phyloP scores from a whole-genome alignment of 768 basidiomycete species.

The Chalciporus pseudorubinellus region DNA sequence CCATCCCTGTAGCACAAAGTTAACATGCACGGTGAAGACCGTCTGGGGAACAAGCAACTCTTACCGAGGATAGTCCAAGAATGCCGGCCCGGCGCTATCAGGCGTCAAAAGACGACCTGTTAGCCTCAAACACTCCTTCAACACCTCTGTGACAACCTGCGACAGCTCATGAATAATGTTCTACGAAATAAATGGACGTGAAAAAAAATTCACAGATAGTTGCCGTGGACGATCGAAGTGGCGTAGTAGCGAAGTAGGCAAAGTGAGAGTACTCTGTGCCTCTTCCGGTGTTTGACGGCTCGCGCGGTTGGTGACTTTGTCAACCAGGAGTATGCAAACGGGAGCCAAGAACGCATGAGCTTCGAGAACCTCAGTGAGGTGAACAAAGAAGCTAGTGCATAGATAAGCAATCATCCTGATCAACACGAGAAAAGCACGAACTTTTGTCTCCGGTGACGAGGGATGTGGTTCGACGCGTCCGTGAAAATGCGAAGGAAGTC shows the following conservation, averaged over 20 bases:
- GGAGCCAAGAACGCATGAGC: constrained; percentile 78
- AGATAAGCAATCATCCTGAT: constrained; percentile 5
- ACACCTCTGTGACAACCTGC: constrained; percentile 61
- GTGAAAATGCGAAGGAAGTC: constrained; percentile 91
- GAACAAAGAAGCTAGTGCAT: constrained; percentile 74
- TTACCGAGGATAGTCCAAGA: constrained; percentile 60
- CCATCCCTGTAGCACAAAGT: constrained; percentile 46
- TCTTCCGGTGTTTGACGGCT: constrained; percentile 63
- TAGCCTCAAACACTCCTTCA: constrained; percentile 66
- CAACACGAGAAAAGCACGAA: constrained; percentile 34
- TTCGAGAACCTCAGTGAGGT: constrained; percentile 82
- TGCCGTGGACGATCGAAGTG: constrained; percentile 49
- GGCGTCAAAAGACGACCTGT: constrained; percentile 41
- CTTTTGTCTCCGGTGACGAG: constrained; percentile 89
- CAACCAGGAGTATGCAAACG: constrained; percentile 79
- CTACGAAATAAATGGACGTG: too few relatives aligned
- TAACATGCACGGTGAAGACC: background rate
- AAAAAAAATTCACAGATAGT: constrained; percentile 45
- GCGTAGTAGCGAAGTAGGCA: constrained; percentile 67
- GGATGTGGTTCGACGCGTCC: constrained; percentile 88
- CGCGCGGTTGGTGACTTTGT: constrained; percentile 69
- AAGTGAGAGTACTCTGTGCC: constrained; percentile 51
- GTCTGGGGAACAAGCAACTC: background rate
- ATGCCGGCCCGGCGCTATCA: constrained; percentile 37
- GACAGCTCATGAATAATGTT: constrained; percentile 1